Evolutionary conservation across 768 basidiomycete genomes (phyloP), one percentile per base, ranked within the genome.

Genomic region (Rhodotorula paludigena): DNA sequence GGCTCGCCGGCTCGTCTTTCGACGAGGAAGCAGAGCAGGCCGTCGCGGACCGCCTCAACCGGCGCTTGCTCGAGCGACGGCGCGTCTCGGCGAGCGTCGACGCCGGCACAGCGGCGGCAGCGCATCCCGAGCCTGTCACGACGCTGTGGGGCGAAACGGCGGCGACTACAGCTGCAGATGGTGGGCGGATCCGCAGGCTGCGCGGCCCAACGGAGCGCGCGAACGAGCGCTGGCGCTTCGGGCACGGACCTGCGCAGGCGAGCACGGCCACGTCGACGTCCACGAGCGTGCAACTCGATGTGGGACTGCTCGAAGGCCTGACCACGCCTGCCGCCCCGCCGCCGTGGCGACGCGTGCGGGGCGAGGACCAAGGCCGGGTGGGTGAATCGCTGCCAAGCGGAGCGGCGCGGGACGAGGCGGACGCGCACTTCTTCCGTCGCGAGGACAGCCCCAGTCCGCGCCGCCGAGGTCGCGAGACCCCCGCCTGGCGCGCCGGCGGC

Each of bases 141-240:
- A 12, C 36, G 16, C 49, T 58, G 7, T 58, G 57, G 57, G 51
- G 63, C 15, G 52, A 41, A 25, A 16, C 14, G 14, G 33, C 5
- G 35, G 58, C 16, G 7, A 32, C n/a, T 36, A 16, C 0, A 0
- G 47, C 11, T 3, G 47, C 4, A 10, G 23, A 4, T 9, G 44
- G 57, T 8, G 14, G 42, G 14, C 18, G 33, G 28, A 21, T n/a
- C n/a, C n/a, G 63, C 21, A 38, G 63, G 1, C 36, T 65, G 20
- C n/a, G 68, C 14, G 60, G 60, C 2, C 64, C 64, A 30, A 70
- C 68, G 18, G 44, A 61, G 39, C 20, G 23, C 7, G 59, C 60
- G 32, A 70, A 70, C 45, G 63, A 70, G 56, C 60, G 53, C 2
- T 62, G 68, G 68, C 45, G 68, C 9, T 33, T n/a, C 16, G 68